Evolutionary conservation across 345 rosid species (phyloP), one percentile per base, ranked within the genome.

Genomic region (Acer campestre): DNA sequence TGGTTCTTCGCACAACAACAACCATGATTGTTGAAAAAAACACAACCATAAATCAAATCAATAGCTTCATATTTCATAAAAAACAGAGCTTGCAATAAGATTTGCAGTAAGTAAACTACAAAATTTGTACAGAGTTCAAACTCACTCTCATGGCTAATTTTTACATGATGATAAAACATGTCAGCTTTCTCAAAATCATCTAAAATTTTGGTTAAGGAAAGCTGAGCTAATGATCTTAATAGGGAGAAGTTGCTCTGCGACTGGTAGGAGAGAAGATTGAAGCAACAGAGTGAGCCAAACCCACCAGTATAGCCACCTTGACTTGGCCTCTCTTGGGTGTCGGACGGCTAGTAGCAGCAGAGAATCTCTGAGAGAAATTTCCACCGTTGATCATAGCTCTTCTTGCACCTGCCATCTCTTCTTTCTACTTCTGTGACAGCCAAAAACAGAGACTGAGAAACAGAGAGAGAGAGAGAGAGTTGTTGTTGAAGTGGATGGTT

Each of bases 261-360:
- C 67, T 62, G 16, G 23, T 70, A 23, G 48, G 79, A 44, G 84
- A 74, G 79, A 90, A 91, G 72, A 91, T 79, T 3, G 94, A 90
- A 79, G 90, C 91, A 67, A 93, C 71, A 40, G 89, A 71, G 61
- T 87, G 85, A 70, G 89, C 92, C 74, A 93, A 66, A 2, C 87
- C 90, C 68, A 87, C 78, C 27, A 88, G 80, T 44, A 93, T 85
- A 6, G 88, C 94, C 87, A 89, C 81, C 87, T 89, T 93, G 79
- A 93, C 90, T 72, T 83, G 89, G 2, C 97, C 95, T 83, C 97
- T 88, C 85, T 87, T 90, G 1, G 97, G 97, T 13, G 89, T 84
- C 74, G 77, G 89, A 77, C 97, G 94, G 84, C 88, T 49, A n/a
- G 55, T 51, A 16, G 74, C 56, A n/a, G 48, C 58, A 16, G 74